A percentile compares a stretch with the other conserved stretches of the same genome.
Evolutionary conservation across 441 rosid species (phyloP).

Genomic region (Kokia cookei): DNA sequence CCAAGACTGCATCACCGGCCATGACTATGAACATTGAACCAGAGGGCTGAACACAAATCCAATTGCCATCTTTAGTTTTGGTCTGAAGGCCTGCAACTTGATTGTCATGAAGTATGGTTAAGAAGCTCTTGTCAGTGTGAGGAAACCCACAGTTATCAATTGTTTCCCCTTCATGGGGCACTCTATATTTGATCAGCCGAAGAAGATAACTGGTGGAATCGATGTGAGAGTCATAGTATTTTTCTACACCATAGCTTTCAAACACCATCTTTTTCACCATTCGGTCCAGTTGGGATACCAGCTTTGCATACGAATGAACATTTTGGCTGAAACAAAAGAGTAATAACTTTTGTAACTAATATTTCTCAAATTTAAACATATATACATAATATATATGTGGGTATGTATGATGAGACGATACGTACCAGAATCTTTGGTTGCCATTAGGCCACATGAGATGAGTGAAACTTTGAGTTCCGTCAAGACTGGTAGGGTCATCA

Average conservation of each 20-base stretch:
- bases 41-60: conserved; percentile 43
- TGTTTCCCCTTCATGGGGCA: not conserved
- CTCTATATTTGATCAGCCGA: conserved; percentile 21
- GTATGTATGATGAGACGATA: not conserved
- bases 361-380: not conserved
- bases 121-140: conserved; percentile 32
- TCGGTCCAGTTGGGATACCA: conserved; percentile 26
- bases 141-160: conserved; percentile 15
- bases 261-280: conserved; percentile 22
- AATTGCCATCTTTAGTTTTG: conserved; percentile 31
- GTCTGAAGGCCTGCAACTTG: conserved; percentile 45
- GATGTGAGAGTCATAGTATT: conserved; percentile 15
- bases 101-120: conserved; percentile 47
- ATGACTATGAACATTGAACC: conserved; percentile 40
- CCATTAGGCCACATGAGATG: conserved; percentile 47
- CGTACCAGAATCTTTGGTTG: conserved; percentile 32
- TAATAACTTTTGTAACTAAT: too few species aligned
- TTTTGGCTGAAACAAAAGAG: conserved; percentile 15
- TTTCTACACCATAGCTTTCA: conserved; percentile 22
- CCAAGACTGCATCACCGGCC: conserved; percentile 54
- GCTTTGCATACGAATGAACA: conserved; percentile 24
- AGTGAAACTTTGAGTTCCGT: conserved; percentile 29
- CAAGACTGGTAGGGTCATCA: conserved; percentile 22
- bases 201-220: conserved; percentile 24
- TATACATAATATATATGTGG: not conserved